Conservation (phyloP, 2,329 filamentous ascomycete genomes). For the Didymellaceae sp. region DNA sequence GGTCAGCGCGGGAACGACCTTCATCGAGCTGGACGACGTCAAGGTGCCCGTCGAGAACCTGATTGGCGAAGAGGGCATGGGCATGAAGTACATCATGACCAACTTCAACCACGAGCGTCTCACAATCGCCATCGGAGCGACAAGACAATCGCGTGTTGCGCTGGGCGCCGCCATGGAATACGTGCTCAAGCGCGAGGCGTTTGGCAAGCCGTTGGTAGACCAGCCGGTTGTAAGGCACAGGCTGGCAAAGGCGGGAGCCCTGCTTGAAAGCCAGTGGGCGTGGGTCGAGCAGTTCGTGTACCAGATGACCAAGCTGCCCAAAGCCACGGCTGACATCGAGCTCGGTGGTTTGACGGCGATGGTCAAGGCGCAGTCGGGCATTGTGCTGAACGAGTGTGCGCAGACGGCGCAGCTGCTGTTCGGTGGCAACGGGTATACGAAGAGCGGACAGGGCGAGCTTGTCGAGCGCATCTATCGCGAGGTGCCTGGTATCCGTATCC, state of each 20-base stretch:
- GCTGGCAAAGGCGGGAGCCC: constrained; percentile 72
- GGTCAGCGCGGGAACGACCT: constrained; percentile 71
- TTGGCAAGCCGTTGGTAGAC: constrained; percentile 72
- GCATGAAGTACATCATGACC: constrained; percentile 77
- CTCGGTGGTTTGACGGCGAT: constrained; percentile 75
- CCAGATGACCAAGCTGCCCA: constrained; percentile 67
- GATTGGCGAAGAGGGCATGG: constrained; percentile 71
- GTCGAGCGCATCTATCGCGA: constrained; percentile 73
- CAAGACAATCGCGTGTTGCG: constrained; percentile 67
- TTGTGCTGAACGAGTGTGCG: constrained; percentile 74
- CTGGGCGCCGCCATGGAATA: constrained; percentile 67
- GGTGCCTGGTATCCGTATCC: constrained; percentile 66
- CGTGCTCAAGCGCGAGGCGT: constrained; percentile 70
- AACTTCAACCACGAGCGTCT: constrained; percentile 83
- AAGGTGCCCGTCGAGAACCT: constrained; percentile 73
- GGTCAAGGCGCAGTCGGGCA: constrained; percentile 74
- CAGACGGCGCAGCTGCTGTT: constrained; percentile 73
- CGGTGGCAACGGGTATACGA: constrained; percentile 76
- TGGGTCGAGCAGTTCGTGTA: constrained; percentile 77
- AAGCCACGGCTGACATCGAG: constrained; percentile 66
- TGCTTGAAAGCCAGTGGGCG: constrained; percentile 73
- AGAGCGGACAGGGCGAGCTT: constrained; percentile 72
- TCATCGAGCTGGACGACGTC: constrained; percentile 78
- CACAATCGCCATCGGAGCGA: constrained; percentile 68
- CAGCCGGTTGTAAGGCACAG: constrained; percentile 76